A percentile compares a stretch with the other conserved stretches of the same genome.
phyloP scores from a whole-genome alignment of 345 rosid genomes.

The Mallotus nudiflorus region DNA sequence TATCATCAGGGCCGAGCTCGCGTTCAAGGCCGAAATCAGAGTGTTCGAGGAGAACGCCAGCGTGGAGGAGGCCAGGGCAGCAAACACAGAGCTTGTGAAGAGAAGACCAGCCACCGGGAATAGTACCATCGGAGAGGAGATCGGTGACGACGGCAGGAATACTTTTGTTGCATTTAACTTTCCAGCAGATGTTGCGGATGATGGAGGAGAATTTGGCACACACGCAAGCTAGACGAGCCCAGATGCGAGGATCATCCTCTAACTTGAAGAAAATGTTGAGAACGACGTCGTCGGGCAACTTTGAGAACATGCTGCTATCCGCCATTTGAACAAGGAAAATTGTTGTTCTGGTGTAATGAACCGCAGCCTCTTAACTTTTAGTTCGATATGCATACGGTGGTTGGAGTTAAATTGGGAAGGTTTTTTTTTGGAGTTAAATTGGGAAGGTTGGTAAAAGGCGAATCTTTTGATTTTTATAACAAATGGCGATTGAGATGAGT shows the following conservation, averaged over 20 bases:
- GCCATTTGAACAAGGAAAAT: too few species aligned
- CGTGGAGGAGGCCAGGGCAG: conserved; percentile 87
- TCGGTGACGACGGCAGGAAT: conserved; percentile 75
- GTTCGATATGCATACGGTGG: too few species aligned
- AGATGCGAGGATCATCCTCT: conserved; percentile 75
- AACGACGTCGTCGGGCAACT: conserved; percentile 74
- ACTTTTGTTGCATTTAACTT: conserved; percentile 47
- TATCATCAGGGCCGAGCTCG: conserved; percentile 76
- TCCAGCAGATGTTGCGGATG: conserved; percentile 68
- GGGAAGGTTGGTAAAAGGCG: too few species aligned
- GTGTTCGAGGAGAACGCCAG: conserved; percentile 85
- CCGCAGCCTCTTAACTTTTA: too few species aligned
- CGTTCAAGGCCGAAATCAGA: conserved; percentile 95
- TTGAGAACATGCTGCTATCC: conserved; percentile 43
- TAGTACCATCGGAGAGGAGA: conserved; percentile 38
- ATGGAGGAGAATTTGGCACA: conserved; percentile 81
- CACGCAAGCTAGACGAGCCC: conserved; percentile 88
- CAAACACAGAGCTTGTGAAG: conserved; percentile 81
- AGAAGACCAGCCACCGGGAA: conserved; percentile 72
- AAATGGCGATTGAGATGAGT: too few species aligned
- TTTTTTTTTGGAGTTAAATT: too few species aligned
- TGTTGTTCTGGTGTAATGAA: too few species aligned
- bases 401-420: too few species aligned
- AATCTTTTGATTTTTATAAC: too few species aligned
- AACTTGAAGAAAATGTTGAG: conserved; percentile 83